Conservation (phyloP, 1,284 basidiomycete species). For the Puccinia hordei region DNA sequence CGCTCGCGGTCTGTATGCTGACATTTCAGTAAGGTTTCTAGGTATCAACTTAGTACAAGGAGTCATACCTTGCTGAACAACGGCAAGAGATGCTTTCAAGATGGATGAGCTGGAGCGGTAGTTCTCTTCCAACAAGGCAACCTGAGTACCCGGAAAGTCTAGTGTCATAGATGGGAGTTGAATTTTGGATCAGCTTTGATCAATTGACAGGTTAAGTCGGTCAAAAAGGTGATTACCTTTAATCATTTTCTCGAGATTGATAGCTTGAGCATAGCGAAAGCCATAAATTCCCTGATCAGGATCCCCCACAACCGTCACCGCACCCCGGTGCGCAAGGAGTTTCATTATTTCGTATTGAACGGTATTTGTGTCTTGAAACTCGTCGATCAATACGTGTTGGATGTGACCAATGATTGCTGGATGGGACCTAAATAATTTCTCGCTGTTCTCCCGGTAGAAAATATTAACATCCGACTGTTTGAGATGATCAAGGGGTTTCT, state of each 20-base stretch:
- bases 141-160: conserved; percentile 66
- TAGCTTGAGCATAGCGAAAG: conserved; percentile 81
- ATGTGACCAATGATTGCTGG: conserved; percentile 68
- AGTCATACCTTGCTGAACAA: conserved; percentile 75
- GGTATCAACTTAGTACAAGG: neutral
- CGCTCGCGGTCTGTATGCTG: conserved; percentile 67
- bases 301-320: conserved; percentile 84
- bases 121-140: conserved; percentile 81
- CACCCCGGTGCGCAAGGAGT: conserved; percentile 67
- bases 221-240: conserved; percentile 62
- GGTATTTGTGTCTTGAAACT: conserved; percentile 87
- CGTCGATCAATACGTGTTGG: conserved; percentile 80
- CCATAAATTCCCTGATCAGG: conserved; percentile 92
- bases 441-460: conserved; percentile 58
- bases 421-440: conserved; percentile 70
- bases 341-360: conserved; percentile 83
- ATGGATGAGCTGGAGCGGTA: conserved; percentile 83
- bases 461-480: neutral
- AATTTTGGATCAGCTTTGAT: neutral
- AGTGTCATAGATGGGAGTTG: neutral
- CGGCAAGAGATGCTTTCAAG: conserved; percentile 72
- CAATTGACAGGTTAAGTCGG: neutral
- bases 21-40: conserved; percentile 20
- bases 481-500: neutral
- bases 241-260: conserved; percentile 76